Conservation (phyloP, 2,329 filamentous ascomycete genomes). For the Pseudocercospora musae region DNA sequence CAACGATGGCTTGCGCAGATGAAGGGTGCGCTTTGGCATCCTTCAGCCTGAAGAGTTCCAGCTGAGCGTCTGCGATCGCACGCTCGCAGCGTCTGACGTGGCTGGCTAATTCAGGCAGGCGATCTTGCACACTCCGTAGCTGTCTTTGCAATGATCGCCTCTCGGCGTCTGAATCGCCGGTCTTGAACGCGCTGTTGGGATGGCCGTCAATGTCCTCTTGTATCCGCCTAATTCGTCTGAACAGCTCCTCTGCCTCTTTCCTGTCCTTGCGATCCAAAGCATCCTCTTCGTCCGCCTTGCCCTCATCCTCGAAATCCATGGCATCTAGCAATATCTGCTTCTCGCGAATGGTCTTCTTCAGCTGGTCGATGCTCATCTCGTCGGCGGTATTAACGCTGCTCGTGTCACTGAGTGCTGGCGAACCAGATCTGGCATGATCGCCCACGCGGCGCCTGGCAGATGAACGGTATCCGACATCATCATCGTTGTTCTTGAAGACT, state of each 20-base stretch:
- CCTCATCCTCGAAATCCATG: conserved; percentile 94
- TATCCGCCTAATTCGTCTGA: conserved; percentile 82
- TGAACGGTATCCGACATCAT: conserved; percentile 80
- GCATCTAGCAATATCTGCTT: conserved; percentile 93
- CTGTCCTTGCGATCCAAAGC: conserved; percentile 85
- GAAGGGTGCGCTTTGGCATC: conserved; percentile 89
- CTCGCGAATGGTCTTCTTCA: conserved; percentile 89
- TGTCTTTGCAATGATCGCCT: conserved; percentile 81
- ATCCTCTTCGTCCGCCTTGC: conserved; percentile 84
- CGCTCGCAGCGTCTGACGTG: conserved; percentile 88
- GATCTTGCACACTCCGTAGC: conserved; percentile 82
- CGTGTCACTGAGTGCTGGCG: conserved; percentile 63
- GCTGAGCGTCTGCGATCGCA: conserved; percentile 82
- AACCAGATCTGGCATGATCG: conserved; percentile 65
- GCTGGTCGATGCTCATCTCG: conserved; percentile 79
- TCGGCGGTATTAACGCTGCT: conserved; percentile 64
- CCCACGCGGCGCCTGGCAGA: conserved; percentile 85
- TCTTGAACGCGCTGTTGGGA: conserved; percentile 68
- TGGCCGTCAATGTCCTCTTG: conserved; percentile 94
- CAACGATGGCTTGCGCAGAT: conserved; percentile 76
- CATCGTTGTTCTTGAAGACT: conserved; percentile 93
- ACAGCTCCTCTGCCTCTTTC: conserved; percentile 89
- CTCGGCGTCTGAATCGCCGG: conserved; percentile 82
- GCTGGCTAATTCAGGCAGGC: conserved; percentile 86
- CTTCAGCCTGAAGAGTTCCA: conserved; percentile 89